phyloP scores from a whole-genome alignment of 2,329 filamentous ascomycete species.

The Aspergillus sojae region DNA sequence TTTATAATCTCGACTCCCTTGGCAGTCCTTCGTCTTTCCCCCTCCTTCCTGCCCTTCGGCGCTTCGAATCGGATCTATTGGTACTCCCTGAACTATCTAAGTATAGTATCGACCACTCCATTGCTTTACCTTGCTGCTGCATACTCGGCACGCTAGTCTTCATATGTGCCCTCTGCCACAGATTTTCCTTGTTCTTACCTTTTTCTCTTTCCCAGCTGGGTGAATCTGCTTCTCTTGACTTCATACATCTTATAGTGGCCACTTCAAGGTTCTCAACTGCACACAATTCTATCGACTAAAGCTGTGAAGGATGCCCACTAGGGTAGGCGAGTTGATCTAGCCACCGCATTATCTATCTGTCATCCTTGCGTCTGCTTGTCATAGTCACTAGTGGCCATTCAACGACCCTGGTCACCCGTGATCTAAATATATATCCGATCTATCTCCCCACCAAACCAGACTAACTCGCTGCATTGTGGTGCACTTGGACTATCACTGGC shows the following conservation, averaged over 20 bases:
- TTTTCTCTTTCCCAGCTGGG: neutral
- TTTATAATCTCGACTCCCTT: conserved; percentile 4
- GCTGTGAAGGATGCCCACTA: neutral
- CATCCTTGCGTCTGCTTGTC: conserved; percentile 10
- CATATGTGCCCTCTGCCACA: conserved; percentile 1
- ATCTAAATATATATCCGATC: conserved; percentile 30
- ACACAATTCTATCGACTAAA: neutral
- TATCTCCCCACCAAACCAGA: conserved; percentile 19
- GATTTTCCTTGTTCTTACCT: conserved; percentile 7
- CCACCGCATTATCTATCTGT: conserved; percentile 6
- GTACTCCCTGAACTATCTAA: neutral
- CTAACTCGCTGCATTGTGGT: conserved; percentile 10
- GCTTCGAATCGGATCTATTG: conserved; percentile 21
- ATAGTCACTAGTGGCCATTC: conserved; percentile 7
- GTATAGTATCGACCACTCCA: neutral
- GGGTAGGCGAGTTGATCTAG: neutral
- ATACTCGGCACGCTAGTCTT: conserved; percentile 24
- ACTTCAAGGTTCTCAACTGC: neutral
- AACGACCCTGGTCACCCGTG: conserved; percentile 11
- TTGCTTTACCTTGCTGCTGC: conserved; percentile 15
- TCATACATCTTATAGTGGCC: neutral
- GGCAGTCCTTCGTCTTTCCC: neutral
- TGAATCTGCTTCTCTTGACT: neutral
- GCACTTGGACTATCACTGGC: conserved; percentile 16
- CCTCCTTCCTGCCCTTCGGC: conserved; percentile 12